Evolutionary conservation across 768 basidiomycete genomes (phyloP), one percentile per base, ranked within the genome.

Genomic region (Suillus luteus): DNA sequence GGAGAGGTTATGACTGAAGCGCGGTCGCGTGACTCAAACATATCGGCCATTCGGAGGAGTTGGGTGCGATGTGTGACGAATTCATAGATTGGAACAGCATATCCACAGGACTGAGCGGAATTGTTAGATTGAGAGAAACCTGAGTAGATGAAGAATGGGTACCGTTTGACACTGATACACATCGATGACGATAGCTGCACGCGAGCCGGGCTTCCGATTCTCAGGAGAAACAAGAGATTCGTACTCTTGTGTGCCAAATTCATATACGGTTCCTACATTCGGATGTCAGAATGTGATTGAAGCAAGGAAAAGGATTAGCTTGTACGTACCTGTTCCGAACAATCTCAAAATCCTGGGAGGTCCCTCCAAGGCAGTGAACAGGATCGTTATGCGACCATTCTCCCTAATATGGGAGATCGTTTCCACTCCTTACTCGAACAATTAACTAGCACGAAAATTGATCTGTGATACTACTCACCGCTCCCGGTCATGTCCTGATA

Each of bases 401-500:
- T 89, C 88, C 19, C 82, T 78, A 17, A 89, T 19, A 67, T 89
- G 88, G 1, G 88, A 79, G 57, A 87, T 82, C 0, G 86, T 87
- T 70, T 88, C 86, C 24, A 81, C 71, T 1, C 86, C 86, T 86
- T 58, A 17, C 17, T 11, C 24, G 2, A 38, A 57, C 17, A 19
- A 5, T 27, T 6, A 11, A 27, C 24, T 27, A 40, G 38, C 24
- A 27, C 9, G 5, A 10, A 57, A 40, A 6, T 17, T 24, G 6
- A 19, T 40, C 9, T 40, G 24, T 27, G 24, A 40, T 17, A 19
- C 33, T 1, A 35, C 76, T 46, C 66, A 86, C 89, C 89, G 64
- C 86, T 86, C 6, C 90, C 90, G 2, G 84, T 82, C 38, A 90
- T 77, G 70, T 91, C 89, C 66, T 91, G 86, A 69, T 91, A 92